Evolutionary conservation across 2,329 filamentous ascomycete genomes (phyloP).

Genomic region (Trichoderma koningii): DNA sequence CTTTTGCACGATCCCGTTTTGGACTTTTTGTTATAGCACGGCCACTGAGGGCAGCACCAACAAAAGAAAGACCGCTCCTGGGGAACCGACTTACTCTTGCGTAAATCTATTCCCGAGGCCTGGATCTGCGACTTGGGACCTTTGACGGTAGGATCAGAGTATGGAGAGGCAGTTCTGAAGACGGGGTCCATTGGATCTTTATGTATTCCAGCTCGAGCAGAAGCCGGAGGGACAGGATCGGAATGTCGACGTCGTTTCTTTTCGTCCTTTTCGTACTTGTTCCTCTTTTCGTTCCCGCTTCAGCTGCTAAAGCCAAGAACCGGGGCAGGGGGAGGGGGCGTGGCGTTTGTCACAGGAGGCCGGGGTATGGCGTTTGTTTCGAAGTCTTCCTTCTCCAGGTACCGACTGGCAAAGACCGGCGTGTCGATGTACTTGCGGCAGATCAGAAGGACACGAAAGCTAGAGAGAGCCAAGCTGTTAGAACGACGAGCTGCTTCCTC

Average conservation of each 20-base stretch:
- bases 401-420: not conserved
- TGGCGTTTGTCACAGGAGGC: slow-evolving; percentile 15
- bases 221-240: slow-evolving; percentile 3
- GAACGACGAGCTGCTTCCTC: not conserved
- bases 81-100: slow-evolving; percentile 44
- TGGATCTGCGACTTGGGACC: slow-evolving; percentile 45
- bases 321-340: slow-evolving; percentile 18
- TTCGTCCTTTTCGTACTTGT: not conserved
- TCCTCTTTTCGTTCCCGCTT: not conserved
- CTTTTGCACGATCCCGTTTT: slow-evolving; percentile 1
- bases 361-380: not conserved
- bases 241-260: slow-evolving; percentile 22
- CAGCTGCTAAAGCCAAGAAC: slow-evolving; percentile 25
- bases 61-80: not conserved
- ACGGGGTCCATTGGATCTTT: slow-evolving; percentile 47
- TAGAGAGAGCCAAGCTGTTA: slow-evolving; percentile 5
- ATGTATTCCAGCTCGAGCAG: slow-evolving; percentile 39
- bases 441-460: slow-evolving; percentile 17
- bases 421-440: slow-evolving; percentile 19
- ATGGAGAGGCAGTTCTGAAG: slow-evolving; percentile 43
- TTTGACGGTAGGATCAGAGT: slow-evolving; percentile 45
- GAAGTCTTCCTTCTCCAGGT: not conserved
- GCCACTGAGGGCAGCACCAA: slow-evolving; percentile 11
- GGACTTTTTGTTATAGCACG: not conserved
- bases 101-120: slow-evolving; percentile 43